Conservation (phyloP, 2,329 filamentous ascomycete species). For the Monosporascus sp. region DNA sequence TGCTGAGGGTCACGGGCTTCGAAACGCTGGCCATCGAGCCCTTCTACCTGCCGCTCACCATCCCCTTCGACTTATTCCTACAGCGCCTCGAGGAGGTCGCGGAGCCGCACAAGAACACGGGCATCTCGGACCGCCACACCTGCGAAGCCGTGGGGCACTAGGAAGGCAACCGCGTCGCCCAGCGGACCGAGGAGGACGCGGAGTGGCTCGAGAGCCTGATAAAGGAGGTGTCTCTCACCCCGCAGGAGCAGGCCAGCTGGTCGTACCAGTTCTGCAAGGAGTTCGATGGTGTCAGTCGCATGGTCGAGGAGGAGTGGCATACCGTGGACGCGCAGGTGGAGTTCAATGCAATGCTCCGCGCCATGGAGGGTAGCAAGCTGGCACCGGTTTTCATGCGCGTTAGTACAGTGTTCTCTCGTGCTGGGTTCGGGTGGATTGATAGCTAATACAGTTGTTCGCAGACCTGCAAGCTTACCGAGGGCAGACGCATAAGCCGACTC, state of each 20-base stretch:
- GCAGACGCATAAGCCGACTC: too few relatives aligned
- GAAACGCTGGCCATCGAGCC: background rate
- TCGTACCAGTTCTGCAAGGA: constrained; percentile 5
- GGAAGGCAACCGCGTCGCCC: too few relatives aligned
- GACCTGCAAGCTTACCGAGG: constrained; percentile 5
- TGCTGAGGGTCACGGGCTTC: constrained; percentile 3
- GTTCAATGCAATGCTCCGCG: constrained; percentile 7
- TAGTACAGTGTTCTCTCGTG: background rate
- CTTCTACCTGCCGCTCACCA: background rate
- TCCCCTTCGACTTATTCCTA: background rate
- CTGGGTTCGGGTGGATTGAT: background rate
- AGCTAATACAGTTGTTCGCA: constrained; percentile 1
- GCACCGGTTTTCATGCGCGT: constrained; percentile 6
- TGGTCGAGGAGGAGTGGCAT: constrained; percentile 1
- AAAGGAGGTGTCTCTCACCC: background rate
- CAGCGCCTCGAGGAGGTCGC: constrained; percentile 3
- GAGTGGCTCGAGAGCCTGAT: too few relatives aligned
- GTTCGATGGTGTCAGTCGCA: background rate
- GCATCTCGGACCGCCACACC: background rate
- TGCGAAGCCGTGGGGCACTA: too few relatives aligned
- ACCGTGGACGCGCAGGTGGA: constrained; percentile 3
- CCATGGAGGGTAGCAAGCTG: background rate
- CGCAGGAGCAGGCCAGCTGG: constrained; percentile 1
- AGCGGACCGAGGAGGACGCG: too few relatives aligned
- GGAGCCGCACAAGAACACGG: constrained; percentile 1